Conservation (phyloP, 805 yeast species). For the Starmerella potacharoeniae region DNA sequence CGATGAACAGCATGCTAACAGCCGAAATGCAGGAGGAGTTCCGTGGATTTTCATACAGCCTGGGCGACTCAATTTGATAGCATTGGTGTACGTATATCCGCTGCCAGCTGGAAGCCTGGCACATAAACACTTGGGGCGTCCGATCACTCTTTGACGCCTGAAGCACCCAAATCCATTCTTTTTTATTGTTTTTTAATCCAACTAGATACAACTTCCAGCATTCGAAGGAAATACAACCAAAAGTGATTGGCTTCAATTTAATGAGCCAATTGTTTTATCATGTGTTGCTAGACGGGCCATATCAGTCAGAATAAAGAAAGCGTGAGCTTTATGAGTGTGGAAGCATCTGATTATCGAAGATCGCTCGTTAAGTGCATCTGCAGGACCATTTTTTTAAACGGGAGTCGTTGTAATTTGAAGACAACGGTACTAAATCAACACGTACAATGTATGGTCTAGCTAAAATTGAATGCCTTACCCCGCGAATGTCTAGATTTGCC, state of each 20-base stretch:
- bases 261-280: background rate
- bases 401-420: too few species aligned
- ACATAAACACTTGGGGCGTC: background rate
- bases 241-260: background rate
- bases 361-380: too few species aligned
- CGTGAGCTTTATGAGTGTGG: too few species aligned
- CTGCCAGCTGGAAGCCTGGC: background rate
- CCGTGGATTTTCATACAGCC: conserved; percentile 80
- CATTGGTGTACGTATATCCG: background rate
- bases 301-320: too few species aligned
- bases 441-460: too few species aligned
- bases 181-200: background rate
- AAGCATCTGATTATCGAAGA: too few species aligned
- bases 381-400: too few species aligned
- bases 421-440: too few species aligned
- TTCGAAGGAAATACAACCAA: background rate
- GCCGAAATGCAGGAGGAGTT: conserved; percentile 90
- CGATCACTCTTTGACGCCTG: background rate
- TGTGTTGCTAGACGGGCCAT: too few species aligned
- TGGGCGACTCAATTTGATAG: conserved; percentile 24
- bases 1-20: conserved; percentile 78
- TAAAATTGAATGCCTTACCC: too few species aligned
- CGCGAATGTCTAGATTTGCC: too few species aligned
- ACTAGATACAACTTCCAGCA: background rate
- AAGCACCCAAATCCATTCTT: background rate